These are phyloP conservation scores for Lunularia cruciata DNA, from an alignment of 225 moss, liverwort and hornwort genomes.

Conservation along the genomic window DNA sequence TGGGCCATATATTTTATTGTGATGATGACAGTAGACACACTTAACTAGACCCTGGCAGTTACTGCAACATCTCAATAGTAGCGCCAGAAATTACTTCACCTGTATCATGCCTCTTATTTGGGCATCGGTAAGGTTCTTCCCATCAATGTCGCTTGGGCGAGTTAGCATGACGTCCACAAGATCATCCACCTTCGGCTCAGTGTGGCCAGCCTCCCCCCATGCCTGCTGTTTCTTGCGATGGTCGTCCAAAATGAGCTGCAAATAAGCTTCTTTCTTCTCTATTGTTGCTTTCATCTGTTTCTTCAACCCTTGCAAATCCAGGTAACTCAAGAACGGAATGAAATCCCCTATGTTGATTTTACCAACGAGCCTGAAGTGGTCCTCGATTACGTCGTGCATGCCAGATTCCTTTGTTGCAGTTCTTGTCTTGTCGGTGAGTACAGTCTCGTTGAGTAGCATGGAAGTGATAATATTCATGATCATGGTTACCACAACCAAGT, in stretches of 20 bases:
- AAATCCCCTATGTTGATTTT: constrained; percentile 30
- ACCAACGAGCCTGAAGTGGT: neutral
- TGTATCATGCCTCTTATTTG: neutral
- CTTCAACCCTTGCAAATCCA: constrained; percentile 41
- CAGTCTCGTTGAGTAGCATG: neutral
- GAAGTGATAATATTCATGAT: neutral
- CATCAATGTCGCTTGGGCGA: neutral
- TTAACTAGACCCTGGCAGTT: too few relatives aligned
- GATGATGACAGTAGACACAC: too few relatives aligned
- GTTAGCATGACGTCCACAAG: neutral
- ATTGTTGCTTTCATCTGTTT: constrained; percentile 17
- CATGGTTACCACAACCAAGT: neutral
- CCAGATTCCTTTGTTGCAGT: neutral
- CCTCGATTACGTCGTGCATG: constrained; percentile 9
- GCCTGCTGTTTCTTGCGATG: constrained; percentile 10
- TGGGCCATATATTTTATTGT: neutral
- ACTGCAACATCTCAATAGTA: too few relatives aligned
- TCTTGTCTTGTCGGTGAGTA: neutral
- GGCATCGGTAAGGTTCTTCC: neutral
- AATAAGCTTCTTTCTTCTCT: constrained; percentile 1
- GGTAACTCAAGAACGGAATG: constrained; percentile 25
- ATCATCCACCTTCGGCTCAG: neutral
- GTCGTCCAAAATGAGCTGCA: constrained; percentile 34
- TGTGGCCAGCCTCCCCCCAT: neutral
- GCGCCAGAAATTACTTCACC: neutral